Conservation (phyloP, 192 early-diverging fungal species). For the Linnemannia exigua region DNA sequence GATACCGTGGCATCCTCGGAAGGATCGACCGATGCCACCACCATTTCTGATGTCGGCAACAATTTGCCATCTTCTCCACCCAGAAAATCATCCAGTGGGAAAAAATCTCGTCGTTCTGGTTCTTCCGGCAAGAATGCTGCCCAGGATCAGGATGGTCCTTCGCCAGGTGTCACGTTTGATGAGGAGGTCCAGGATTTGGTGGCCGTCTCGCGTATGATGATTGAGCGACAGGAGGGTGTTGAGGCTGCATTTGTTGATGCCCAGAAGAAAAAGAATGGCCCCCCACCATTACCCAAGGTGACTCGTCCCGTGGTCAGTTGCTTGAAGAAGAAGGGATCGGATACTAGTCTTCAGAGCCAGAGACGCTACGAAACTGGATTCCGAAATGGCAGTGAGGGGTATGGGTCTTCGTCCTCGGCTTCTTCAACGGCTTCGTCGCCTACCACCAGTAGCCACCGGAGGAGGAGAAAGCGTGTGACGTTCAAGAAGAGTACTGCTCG, state of each 20-base stretch:
- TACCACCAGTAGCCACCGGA: background rate
- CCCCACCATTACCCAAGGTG: conserved; percentile 8
- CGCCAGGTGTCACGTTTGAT: conserved; percentile 32
- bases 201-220: conserved; percentile 25
- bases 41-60: conserved; percentile 17
- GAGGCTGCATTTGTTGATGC: background rate
- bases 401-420: conserved; percentile 17
- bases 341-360: conserved; percentile 24
- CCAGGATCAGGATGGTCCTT: conserved; percentile 17
- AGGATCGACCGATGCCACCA: conserved; percentile 21
- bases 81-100: background rate
- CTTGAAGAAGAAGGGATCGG: conserved; percentile 38
- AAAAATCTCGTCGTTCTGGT: background rate
- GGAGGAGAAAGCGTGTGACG: conserved; percentile 31
- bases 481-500: conserved; percentile 26
- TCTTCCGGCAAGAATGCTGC: background rate
- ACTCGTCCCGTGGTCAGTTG: conserved; percentile 52
- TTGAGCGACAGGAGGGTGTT: conserved; percentile 20
- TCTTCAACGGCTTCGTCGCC: background rate
- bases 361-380: background rate
- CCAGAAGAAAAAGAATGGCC: background rate
- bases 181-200: conserved; percentile 44
- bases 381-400: conserved; percentile 12
- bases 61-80: background rate
- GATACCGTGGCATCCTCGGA: conserved; percentile 22